Evolutionary conservation across 306 rosid species (phyloP), one percentile per base, ranked within the genome.

Genomic region (Fragaria nilgerrensis): DNA sequence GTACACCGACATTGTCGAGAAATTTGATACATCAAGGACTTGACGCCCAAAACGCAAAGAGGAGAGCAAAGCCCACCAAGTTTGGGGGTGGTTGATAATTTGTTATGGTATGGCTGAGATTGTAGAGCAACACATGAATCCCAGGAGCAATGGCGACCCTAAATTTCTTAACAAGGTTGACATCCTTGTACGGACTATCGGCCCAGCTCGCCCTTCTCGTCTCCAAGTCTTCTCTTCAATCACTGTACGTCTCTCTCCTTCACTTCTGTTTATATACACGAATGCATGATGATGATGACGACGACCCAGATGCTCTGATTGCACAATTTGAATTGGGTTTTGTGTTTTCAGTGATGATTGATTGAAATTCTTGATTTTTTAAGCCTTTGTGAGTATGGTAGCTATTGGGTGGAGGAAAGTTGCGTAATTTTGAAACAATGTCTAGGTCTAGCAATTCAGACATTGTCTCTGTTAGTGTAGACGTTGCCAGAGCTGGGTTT

Each of bases 181-280:
- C 39, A 88, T 95, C 83, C 62, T 92, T 56, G 86, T 95, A 76
- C 88, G 88, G 75, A 89, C 96, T 62, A 82, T 92, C 43, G 98
- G 97, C 82, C 98, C 97, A 20, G 59, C 93, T 75, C 96, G 88
- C 61, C 96, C 98, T 69, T 89, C 91, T 87, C 96, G 91, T 78
- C 88, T 95, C 43, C 85, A 72, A 5, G 86, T 90, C 79, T 91
- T 92, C 4, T 86, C 97, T 83, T 66, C 86, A 53, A 81, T 90
- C 82, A 89, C 83, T 84, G 98, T 95, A 70, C 43, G 74, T 75
- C 55, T 63, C 68, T 70, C 49, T 72, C 43, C 27, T 65, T 44
- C 6, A 32, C n/a, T 64, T 43, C 9, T 43, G 41, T 5, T 37
- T 19, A 0, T 20, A n/a, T 67, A n/a, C 3, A 17, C 39, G 32